Evolutionary conservation across 2,329 filamentous ascomycete genomes (phyloP), one percentile per base, ranked within the genome.

Genomic region (Pseudocercospora pini-densiflorae): DNA sequence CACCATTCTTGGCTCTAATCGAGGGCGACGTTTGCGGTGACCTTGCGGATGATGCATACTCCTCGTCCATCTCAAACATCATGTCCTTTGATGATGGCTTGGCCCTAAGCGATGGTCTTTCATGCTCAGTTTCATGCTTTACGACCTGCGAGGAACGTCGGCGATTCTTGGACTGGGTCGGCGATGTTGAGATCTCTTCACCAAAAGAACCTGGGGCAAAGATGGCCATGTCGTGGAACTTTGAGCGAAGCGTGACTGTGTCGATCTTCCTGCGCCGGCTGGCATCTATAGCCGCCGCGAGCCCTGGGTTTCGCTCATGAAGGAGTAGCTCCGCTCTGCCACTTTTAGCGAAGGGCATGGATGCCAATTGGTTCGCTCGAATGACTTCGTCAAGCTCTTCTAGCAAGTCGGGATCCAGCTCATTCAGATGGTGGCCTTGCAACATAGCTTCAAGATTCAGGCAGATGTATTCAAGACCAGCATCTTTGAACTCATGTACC

Each of bases 51-150:
- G 51, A 29, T 31, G 67, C 40, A 57, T 78, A 69, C 51, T 93
- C 92, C 43, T 96, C 93, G 65, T 97, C 94, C 93, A 97, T 97
- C 70, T 92, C 89, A 75, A 97, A 97, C 78, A 97, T 97, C 62
- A 97, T 84, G 72, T 97, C 94, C 43, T 85, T 85, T 1, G 85
- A 82, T 0, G 91, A 94, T 21, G 85, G 85, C 73, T 88, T 93
- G 1, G 90, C 85, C 62, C 87, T 89, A 53, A 95, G 82, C 19
- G 81, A 83, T 0, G 93, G 92, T 63, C 88, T 92, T 24, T 55
- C 55, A 27, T 27, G 24, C 86, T 86, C 60, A 80, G 80, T 62
- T 12, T 74, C 71, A 1, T 84, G 0, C 71, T 72, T 68, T 79
- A 59, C 47, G 4, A 62, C 80, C 65, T 77, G 82, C 1, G 81